phyloP scores from a whole-genome alignment of 768 basidiomycete genomes.

The Russula vinacea region DNA sequence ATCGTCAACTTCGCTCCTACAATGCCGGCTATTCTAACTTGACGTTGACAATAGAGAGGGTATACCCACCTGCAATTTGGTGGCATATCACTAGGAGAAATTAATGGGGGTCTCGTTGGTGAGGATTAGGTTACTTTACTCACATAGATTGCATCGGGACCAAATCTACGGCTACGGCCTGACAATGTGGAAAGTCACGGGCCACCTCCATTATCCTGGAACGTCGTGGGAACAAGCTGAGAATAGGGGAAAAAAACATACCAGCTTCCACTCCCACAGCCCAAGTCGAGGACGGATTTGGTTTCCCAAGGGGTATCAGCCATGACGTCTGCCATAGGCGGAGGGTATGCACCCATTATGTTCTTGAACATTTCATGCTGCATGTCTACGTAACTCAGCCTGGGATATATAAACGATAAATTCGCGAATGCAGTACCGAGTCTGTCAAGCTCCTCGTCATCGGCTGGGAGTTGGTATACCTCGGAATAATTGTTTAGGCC shows the following conservation, averaged over 20 bases:
- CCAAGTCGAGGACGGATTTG: constrained; percentile 69
- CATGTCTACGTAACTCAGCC: constrained; percentile 45
- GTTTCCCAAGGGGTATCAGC: constrained; percentile 52
- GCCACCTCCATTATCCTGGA: constrained; percentile 74
- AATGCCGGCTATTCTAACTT: constrained; percentile 21
- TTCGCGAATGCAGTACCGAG: constrained; percentile 45
- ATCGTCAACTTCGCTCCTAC: constrained; percentile 79
- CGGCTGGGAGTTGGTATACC: constrained; percentile 73
- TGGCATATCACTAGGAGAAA: constrained; percentile 54
- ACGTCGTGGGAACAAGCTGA: constrained; percentile 13
- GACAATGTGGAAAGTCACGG: constrained; percentile 65
- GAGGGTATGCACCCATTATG: constrained; percentile 65
- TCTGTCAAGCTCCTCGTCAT: constrained; percentile 70
- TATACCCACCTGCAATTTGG: constrained; percentile 58
- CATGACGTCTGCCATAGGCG: constrained; percentile 56
- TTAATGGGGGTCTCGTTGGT: constrained; percentile 24
- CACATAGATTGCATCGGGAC: constrained; percentile 75
- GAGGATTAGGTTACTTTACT: constrained; percentile 37
- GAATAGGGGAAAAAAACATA: constrained; percentile 32
- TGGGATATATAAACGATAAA: not conserved
- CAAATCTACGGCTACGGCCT: constrained; percentile 71
- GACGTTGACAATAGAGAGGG: not conserved
- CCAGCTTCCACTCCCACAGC: constrained; percentile 80
- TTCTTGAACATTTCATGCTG: constrained; percentile 65
- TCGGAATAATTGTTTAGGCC: constrained; percentile 75